These are phyloP conservation scores for Yamadazyma diospyri DNA, from an alignment of 1,139 yeast species.

Conservation along the genomic window DNA sequence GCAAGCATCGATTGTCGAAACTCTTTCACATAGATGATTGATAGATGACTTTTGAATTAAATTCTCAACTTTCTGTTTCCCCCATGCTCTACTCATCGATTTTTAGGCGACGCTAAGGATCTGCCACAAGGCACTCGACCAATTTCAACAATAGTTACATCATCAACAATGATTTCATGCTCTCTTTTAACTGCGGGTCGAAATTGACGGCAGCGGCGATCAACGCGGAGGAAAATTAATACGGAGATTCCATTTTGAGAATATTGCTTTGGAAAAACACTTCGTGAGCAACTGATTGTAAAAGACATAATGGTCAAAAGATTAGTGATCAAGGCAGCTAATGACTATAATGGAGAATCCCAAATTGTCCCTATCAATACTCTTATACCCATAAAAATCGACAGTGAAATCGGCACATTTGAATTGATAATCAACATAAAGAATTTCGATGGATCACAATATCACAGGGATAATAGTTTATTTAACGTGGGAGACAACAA, in stretches of 20 bases:
- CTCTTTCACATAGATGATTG: constrained; percentile 6
- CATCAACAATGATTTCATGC: too few species aligned
- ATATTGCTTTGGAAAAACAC: too few species aligned
- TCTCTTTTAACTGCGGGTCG: too few species aligned
- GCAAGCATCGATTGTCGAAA: constrained; percentile 7
- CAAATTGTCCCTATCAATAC: constrained; percentile 46
- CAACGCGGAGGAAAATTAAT: too few species aligned
- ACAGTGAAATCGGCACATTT: constrained; percentile 38
- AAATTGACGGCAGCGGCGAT: too few species aligned
- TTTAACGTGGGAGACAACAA: constrained; percentile 30
- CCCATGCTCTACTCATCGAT: too few species aligned
- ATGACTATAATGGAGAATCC: constrained; percentile 22
- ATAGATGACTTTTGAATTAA: not conserved
- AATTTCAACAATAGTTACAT: too few species aligned
- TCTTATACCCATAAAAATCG: constrained; percentile 30
- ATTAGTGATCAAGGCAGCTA: constrained; percentile 33
- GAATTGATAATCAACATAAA: constrained; percentile 38
- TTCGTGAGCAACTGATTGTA: too few species aligned
- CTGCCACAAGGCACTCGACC: too few species aligned
- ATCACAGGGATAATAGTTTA: constrained; percentile 33
- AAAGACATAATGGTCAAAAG: constrained; percentile 22
- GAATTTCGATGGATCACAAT: constrained; percentile 44
- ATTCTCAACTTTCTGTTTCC: too few species aligned
- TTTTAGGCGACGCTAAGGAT: too few species aligned
- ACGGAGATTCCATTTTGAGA: too few species aligned